Conservation (phyloP, 2,329 filamentous ascomycete genomes). For the Aspergillus texensis region DNA sequence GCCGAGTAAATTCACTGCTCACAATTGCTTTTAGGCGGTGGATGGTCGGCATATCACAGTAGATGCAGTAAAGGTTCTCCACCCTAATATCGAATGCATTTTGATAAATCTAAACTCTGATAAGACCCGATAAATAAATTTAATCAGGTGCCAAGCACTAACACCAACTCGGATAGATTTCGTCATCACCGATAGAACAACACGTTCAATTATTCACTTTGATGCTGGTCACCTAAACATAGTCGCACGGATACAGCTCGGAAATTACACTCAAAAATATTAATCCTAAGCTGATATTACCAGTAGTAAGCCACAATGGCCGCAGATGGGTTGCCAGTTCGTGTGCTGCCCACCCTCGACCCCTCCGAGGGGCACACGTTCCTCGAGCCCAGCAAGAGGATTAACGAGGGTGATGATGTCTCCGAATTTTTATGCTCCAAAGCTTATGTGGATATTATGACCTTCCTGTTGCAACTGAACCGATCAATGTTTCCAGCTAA, state of each 20-base stretch:
- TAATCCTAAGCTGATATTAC: background rate
- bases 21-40: no score
- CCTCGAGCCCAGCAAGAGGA: constrained; percentile 71
- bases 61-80: no score
- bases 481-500: constrained; percentile 77
- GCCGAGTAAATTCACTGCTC: no score
- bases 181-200: background rate
- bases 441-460: constrained; percentile 84
- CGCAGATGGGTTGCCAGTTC: constrained; percentile 23
- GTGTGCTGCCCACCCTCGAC: constrained; percentile 53
- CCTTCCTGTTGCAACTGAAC: constrained; percentile 89
- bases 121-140: background rate
- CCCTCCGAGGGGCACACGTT: constrained; percentile 59
- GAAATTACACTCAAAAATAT: background rate
- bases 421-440: constrained; percentile 74
- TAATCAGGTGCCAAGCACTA: background rate
- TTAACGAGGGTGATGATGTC: constrained; percentile 84
- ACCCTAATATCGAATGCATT: no score
- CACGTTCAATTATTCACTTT: background rate
- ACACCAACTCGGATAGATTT: background rate
- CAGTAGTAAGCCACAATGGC: constrained; percentile 20
- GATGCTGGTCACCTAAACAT: no score
- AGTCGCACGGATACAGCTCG: no score
- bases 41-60: no score
- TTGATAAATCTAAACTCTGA: no score